Conservation (phyloP, 768 basidiomycete genomes). For the Tephrocybe sp. region DNA sequence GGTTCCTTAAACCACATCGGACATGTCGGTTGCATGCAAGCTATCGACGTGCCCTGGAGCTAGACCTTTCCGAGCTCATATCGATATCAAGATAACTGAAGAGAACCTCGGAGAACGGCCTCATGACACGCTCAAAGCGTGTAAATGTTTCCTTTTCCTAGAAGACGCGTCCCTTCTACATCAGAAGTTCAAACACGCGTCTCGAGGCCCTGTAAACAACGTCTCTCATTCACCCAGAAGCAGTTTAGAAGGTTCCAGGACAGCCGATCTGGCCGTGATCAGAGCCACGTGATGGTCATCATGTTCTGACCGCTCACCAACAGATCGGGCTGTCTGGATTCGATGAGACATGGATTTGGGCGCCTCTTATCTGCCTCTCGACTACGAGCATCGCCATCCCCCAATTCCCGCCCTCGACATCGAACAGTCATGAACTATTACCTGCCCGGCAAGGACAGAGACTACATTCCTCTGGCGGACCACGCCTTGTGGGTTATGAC, state of each 20-base stretch:
- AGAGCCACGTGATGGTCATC: not conserved
- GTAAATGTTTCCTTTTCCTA: too few relatives aligned
- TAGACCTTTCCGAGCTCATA: too few relatives aligned
- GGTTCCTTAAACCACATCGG: too few relatives aligned
- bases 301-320: not conserved
- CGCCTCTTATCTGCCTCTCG: slow-evolving; percentile 1
- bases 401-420: not conserved
- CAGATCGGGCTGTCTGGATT: not conserved
- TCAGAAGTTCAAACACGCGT: too few relatives aligned
- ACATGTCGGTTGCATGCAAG: too few relatives aligned
- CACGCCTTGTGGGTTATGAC: slow-evolving; percentile 65
- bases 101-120: too few relatives aligned
- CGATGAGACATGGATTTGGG: slow-evolving; percentile 6
- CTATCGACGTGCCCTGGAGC: too few relatives aligned
- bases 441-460: slow-evolving; percentile 53
- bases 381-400: not conserved
- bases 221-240: not conserved
- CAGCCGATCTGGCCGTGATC: not conserved
- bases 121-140: too few relatives aligned
- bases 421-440: slow-evolving; percentile 49
- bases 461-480: slow-evolving; percentile 75
- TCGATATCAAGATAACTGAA: too few relatives aligned
- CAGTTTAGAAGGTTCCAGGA: not conserved
- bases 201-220: too few relatives aligned
- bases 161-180: too few relatives aligned